Percentiles rank a stretch among this genome's conserved stretches.
Conservation (phyloP, 305 asterid genomes). For the Ajuga reptans region DNA sequence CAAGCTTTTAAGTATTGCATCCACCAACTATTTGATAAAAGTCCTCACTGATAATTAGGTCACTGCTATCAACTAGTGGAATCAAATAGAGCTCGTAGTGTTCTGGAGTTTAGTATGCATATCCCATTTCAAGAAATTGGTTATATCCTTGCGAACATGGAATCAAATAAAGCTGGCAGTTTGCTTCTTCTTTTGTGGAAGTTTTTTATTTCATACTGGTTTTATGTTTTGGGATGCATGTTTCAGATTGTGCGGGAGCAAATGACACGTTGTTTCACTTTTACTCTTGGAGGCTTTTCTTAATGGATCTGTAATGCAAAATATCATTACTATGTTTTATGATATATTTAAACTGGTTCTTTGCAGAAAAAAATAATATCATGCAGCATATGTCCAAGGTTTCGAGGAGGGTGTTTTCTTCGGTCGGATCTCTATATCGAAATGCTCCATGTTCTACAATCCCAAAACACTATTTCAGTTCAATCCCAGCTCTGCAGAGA, state of each 20-base stretch:
- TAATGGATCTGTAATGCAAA: neutral
- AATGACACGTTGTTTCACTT: neutral
- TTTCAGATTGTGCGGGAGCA: neutral
- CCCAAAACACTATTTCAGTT: constrained; percentile 22
- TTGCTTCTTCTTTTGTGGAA: neutral
- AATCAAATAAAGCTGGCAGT: neutral
- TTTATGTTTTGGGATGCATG: neutral
- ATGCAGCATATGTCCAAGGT: constrained; percentile 46
- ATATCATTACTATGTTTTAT: constrained; percentile 4
- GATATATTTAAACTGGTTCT: neutral
- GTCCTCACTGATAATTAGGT: constrained; percentile 12
- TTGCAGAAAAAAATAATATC: constrained; percentile 33
- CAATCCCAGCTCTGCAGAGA: constrained; percentile 27
- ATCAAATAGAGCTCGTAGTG: neutral
- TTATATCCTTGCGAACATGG: neutral
- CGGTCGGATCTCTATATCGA: constrained; percentile 22
- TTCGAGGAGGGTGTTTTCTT: constrained; percentile 38
- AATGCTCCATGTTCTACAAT: constrained; percentile 23
- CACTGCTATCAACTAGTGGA: neutral
- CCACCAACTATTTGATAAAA: constrained; percentile 33
- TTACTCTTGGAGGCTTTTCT: neutral
- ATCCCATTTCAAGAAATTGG: neutral
- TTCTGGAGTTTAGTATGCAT: too few relatives aligned
- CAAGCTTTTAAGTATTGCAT: neutral
- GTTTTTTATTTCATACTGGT: neutral